These are phyloP conservation scores for Gastrodia elata DNA, from an alignment of 106 monocot genomes.

Conservation along the genomic window DNA sequence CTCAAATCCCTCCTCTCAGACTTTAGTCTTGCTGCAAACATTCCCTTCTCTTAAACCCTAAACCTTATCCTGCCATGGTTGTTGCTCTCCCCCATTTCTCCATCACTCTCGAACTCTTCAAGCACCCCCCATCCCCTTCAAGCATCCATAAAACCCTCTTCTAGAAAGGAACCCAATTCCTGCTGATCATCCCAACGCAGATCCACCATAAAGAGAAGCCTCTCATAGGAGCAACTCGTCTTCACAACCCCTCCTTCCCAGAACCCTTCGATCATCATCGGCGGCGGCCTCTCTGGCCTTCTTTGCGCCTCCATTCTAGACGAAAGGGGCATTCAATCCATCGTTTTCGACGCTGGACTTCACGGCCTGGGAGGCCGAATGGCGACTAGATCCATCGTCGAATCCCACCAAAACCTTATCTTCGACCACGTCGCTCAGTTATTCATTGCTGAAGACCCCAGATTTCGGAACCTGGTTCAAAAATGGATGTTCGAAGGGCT, in stretches of 20 bases:
- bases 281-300: conserved; percentile 80
- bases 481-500: conserved; percentile 57
- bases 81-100: not conserved
- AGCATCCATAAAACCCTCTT: not conserved
- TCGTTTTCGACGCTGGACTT: conserved; percentile 85
- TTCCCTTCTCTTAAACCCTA: no score
- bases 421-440: conserved; percentile 98
- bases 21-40: no score
- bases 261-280: conserved; percentile 62
- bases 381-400: conserved; percentile 56
- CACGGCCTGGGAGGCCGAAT: conserved; percentile 93
- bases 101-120: not conserved
- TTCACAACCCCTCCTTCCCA: conserved; percentile 47
- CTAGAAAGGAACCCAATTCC: conserved; percentile 13
- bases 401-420: conserved; percentile 28
- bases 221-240: conserved; percentile 86
- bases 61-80: not conserved
- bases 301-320: conserved; percentile 67
- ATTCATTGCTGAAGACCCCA: conserved; percentile 64
- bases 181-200: conserved; percentile 68
- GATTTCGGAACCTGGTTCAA: conserved; percentile 66
- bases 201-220: conserved; percentile 74
- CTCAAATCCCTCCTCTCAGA: no score
- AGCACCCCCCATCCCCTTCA: not conserved
- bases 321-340: conserved; percentile 57